Conservation (phyloP, 2,329 filamentous ascomycete species). For the Ophiostoma sp. region DNA sequence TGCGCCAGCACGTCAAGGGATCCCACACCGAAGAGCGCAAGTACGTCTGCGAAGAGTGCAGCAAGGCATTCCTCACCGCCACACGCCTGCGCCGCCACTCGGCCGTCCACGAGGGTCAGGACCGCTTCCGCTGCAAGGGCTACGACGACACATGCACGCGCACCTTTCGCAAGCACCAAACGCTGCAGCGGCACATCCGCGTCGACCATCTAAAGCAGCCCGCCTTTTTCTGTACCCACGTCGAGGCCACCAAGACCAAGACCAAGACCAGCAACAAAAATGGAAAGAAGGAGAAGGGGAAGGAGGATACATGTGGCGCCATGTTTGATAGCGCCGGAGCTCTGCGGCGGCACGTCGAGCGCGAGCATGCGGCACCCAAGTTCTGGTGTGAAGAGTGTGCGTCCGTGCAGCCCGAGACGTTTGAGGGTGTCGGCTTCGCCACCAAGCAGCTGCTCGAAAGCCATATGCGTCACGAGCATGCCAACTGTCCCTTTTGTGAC, state of each 20-base stretch:
- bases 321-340: constrained; percentile 69
- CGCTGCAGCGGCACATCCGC: constrained; percentile 75
- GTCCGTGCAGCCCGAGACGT: constrained; percentile 31
- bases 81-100: constrained; percentile 72
- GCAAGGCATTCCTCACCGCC: constrained; percentile 74
- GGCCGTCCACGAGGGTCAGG: constrained; percentile 70
- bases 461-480: constrained; percentile 68
- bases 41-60: constrained; percentile 70
- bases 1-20: constrained; percentile 78
- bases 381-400: constrained; percentile 74
- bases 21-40: constrained; percentile 67
- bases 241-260: neutral
- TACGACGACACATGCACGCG: constrained; percentile 64
- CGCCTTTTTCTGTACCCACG: constrained; percentile 63
- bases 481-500: constrained; percentile 71
- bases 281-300: neutral
- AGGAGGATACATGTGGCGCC: constrained; percentile 47
- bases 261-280: neutral
- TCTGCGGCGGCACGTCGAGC: constrained; percentile 64
- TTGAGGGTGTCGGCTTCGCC: constrained; percentile 52
- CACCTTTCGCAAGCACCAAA: constrained; percentile 82
- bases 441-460: constrained; percentile 65
- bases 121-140: constrained; percentile 68
- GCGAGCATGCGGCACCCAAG: constrained; percentile 62
- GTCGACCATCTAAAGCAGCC: constrained; percentile 67